These are phyloP conservation scores for Xylaria digitata DNA, from an alignment of 2,329 filamentous ascomycete species.

Conservation along the genomic window DNA sequence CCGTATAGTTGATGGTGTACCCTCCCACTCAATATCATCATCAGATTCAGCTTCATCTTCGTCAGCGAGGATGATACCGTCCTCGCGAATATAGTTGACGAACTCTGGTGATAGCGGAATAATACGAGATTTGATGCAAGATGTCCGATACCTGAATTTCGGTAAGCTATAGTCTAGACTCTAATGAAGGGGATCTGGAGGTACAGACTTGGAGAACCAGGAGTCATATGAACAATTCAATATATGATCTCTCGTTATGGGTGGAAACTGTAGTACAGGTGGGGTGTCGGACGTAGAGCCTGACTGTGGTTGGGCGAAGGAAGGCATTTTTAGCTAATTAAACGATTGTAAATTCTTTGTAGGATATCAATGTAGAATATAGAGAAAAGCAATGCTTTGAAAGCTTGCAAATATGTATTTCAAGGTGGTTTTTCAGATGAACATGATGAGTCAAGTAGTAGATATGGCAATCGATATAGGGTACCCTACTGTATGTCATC, in stretches of 20 bases:
- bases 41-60: constrained; percentile 69
- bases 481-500: constrained; percentile 16
- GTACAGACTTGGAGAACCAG: constrained; percentile 81
- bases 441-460: constrained; percentile 27
- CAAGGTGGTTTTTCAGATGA: background rate
- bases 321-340: constrained; percentile 42
- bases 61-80: constrained; percentile 89
- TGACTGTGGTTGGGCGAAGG: constrained; percentile 42
- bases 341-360: background rate
- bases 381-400: background rate
- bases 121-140: constrained; percentile 87
- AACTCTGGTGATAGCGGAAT: constrained; percentile 82
- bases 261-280: constrained; percentile 70
- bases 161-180: constrained; percentile 27
- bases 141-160: constrained; percentile 73
- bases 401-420: background rate
- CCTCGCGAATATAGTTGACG: constrained; percentile 86
- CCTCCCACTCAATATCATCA: constrained; percentile 68
- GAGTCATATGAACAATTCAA: constrained; percentile 93
- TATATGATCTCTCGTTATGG: constrained; percentile 86
- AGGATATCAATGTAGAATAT: background rate
- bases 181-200: background rate
- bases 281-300: constrained; percentile 38
- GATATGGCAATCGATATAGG: background rate
- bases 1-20: constrained; percentile 53